Percentiles rank a stretch among this genome's conserved stretches.
Conservation (phyloP, 2,329 filamentous ascomycete genomes). For the Xylaria arbuscula region DNA sequence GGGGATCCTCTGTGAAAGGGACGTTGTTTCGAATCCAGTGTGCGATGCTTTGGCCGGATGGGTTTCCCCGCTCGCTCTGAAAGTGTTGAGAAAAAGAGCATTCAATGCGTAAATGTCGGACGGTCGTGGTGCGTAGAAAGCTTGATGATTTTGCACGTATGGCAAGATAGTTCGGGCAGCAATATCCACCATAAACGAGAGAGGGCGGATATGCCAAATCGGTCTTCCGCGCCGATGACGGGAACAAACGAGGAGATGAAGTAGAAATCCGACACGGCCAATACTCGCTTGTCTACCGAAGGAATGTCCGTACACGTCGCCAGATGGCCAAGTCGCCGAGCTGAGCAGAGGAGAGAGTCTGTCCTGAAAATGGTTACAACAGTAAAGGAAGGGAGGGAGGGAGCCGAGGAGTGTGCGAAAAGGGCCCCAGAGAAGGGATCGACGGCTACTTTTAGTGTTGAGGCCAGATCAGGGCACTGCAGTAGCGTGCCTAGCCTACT, state of each 20-base stretch:
- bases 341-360: conserved; percentile 11
- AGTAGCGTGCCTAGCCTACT: neutral
- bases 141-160: conserved; percentile 8
- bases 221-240: neutral
- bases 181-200: conserved; percentile 10
- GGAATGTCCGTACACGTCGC: neutral
- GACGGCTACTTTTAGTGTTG: conserved; percentile 3
- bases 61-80: neutral
- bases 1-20: neutral
- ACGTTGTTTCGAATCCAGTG: neutral
- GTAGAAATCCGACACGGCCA: neutral
- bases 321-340: neutral
- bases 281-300: neutral
- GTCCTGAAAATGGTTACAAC: neutral
- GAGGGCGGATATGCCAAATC: neutral
- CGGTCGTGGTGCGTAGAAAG: conserved; percentile 11
- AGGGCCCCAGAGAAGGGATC: conserved; percentile 21
- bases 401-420: conserved; percentile 4
- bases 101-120: conserved; percentile 5
- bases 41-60: conserved; percentile 7
- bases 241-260: neutral
- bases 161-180: conserved; percentile 12
- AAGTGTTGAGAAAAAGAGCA: conserved; percentile 9
- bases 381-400: conserved; percentile 3
- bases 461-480: conserved; percentile 7